These are phyloP conservation scores for Acanthamoeba sp. DNA, from an alignment of 208 protist genomes.

Conservation along the genomic window DNA sequence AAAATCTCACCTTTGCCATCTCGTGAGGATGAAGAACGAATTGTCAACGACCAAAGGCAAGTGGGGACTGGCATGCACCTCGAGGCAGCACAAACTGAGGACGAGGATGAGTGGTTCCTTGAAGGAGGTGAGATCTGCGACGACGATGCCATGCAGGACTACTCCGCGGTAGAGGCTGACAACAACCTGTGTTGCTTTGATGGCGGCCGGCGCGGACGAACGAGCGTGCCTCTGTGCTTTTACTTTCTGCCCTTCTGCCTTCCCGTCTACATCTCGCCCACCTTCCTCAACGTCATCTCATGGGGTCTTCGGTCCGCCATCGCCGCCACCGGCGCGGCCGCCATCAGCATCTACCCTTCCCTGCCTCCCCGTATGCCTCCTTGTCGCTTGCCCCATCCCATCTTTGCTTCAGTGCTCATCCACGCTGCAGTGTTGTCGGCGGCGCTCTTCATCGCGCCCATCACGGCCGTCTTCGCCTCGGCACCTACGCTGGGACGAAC, in stretches of 20 bases:
- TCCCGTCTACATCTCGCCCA: conserved; percentile 20
- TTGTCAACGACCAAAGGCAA: too few relatives aligned
- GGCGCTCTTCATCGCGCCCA: conserved; percentile 51
- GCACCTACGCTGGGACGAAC: conserved; percentile 12
- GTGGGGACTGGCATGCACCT: too few relatives aligned
- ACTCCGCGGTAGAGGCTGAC: conserved; percentile 39
- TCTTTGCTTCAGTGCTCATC: not conserved
- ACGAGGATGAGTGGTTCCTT: not conserved
- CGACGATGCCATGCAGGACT: conserved; percentile 37
- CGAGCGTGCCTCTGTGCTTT: conserved; percentile 30
- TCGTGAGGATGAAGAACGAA: too few relatives aligned
- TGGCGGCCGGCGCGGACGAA: not conserved
- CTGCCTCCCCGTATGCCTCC: not conserved
- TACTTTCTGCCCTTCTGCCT: not conserved
- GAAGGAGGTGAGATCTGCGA: conserved; percentile 10
- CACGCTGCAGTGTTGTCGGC: conserved; percentile 13
- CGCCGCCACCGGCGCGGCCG: not conserved
- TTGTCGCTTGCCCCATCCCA: not conserved
- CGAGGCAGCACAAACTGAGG: too few relatives aligned
- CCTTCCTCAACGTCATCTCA: conserved; percentile 40
- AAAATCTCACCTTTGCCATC: too few relatives aligned
- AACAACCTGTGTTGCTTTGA: conserved; percentile 70
- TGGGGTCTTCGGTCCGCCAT: conserved; percentile 40
- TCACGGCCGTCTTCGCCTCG: conserved; percentile 27
- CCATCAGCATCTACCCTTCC: conserved; percentile 56